Base-by-base conservation (phyloP, 73 alveolate genomes). In the Uronychia setigera region DNA sequence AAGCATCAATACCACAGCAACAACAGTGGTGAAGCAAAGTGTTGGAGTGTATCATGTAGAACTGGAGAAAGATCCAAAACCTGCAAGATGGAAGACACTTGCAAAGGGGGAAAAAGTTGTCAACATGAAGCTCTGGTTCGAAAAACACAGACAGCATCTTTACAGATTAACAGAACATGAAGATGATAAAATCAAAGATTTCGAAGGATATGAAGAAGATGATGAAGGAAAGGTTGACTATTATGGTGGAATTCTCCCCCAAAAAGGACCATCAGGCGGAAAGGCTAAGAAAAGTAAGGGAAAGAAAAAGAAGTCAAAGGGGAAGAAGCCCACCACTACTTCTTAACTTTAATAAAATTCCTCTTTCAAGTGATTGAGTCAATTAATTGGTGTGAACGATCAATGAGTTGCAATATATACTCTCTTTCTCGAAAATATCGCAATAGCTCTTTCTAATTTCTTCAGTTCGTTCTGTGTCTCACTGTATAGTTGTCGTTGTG, bases 21-120 rank as follows among this genome's bases (percentile, higher is more conserved):
- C 86, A n/a, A 32, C 34, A 35, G 28, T 26, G 29, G 78, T 28
- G 31, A 33, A 80, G 28, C 79, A 29, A 0, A 80, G 86, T 32
- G 77, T 58, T 1, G 86, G 86, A 1, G 86, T 31, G 27, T n/a
- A 33, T 1, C 34, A 32, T 35, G 58, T 80, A n/a, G 58, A 31
- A 5, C 34, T 80, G 79, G 59, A 26, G 1, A 80, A 80, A 28
- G 75, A 35, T 31, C 86, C 86, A 0, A 80, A 58, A 31, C 86
- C 86, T 29, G 86, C 79, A 1, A 34, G 86, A 58, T 80, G 86
- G 86, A 35, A 28, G 78, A 80, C 86, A 0, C 86, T 80, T 80
- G 19, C 57, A 28, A n/a, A 33, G 5, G 86, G 35, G 1, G 59
- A 34, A 80, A 30, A 59, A 1, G 78, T 76, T 13, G 86, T 35